phyloP scores from a whole-genome alignment of 163 green algal species.

The Prototheca wickerhamii region DNA sequence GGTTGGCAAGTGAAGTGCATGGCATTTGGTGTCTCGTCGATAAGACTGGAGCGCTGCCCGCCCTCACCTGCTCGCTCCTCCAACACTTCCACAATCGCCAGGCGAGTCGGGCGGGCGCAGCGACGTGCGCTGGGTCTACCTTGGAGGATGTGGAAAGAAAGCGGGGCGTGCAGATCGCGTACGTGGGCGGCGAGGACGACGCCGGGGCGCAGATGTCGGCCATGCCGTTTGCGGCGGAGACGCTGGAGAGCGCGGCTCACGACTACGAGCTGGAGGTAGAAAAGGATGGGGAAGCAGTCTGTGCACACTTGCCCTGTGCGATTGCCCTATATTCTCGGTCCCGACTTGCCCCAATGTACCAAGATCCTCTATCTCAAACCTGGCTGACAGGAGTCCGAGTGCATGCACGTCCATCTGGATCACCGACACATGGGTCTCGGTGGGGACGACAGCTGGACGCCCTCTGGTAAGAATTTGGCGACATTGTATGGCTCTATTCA shows the following conservation, averaged over 20 bases:
- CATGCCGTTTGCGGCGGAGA: no score
- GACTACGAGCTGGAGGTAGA: conserved; percentile 65
- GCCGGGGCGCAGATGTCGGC: no score
- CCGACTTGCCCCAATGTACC: no score
- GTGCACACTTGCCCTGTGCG: no score
- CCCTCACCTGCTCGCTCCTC: background rate
- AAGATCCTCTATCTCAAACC: no score
- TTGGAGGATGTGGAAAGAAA: conserved; percentile 14
- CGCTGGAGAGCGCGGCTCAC: conserved; percentile 52
- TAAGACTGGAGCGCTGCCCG: background rate
- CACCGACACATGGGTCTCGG: conserved; percentile 83
- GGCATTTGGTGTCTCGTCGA: background rate
- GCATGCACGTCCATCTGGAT: conserved; percentile 74
- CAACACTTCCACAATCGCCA: conserved; percentile 20
- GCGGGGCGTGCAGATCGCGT: conserved; percentile 7
- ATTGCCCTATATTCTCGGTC: no score
- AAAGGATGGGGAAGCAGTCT: no score
- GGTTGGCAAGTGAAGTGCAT: background rate
- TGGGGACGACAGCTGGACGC: conserved; percentile 91
- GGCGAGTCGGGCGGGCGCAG: conserved; percentile 69
- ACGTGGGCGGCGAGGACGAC: background rate
- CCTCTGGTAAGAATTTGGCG: conserved; percentile 17
- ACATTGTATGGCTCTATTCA: background rate
- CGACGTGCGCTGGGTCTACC: conserved; percentile 58
- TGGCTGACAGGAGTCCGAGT: conserved; percentile 7